phyloP scores from a whole-genome alignment of 768 basidiomycete genomes.

The Pholiota molesta region DNA sequence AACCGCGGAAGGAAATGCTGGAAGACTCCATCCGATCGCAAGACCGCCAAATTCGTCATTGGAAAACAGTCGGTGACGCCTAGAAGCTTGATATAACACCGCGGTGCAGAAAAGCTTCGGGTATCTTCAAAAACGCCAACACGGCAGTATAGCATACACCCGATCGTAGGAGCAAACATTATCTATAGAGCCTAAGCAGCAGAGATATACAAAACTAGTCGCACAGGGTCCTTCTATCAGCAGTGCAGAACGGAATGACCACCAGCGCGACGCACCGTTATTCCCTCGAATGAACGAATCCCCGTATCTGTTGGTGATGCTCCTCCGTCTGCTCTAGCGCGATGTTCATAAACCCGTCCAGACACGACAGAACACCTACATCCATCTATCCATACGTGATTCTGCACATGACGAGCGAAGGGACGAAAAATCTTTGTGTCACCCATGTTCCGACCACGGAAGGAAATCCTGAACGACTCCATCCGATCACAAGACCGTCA shows the following conservation, averaged over 20 bases:
- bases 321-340: conserved; percentile 98
- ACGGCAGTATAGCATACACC: background rate
- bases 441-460: too few relatives aligned
- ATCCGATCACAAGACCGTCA: too few relatives aligned
- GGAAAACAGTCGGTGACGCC: too few relatives aligned
- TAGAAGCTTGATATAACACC: too few relatives aligned
- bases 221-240: conserved; percentile 3
- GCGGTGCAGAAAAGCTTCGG: too few relatives aligned
- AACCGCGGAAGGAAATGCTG: too few relatives aligned
- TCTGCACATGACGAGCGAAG: background rate
- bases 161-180: background rate
- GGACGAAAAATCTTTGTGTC: background rate
- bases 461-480: too few relatives aligned
- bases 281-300: conserved; percentile 96
- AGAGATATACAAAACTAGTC: conserved; percentile 76
- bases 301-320: conserved; percentile 90
- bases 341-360: conserved; percentile 99
- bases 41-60: too few relatives aligned
- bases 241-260: background rate
- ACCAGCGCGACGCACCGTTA: conserved; percentile 59
- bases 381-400: background rate
- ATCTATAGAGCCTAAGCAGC: conserved; percentile 61
- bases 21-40: too few relatives aligned
- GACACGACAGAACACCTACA: conserved; percentile 87
- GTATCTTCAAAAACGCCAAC: too few relatives aligned